phyloP scores from a whole-genome alignment of 2,329 filamentous ascomycete species.

The Saccharata proteae region DNA sequence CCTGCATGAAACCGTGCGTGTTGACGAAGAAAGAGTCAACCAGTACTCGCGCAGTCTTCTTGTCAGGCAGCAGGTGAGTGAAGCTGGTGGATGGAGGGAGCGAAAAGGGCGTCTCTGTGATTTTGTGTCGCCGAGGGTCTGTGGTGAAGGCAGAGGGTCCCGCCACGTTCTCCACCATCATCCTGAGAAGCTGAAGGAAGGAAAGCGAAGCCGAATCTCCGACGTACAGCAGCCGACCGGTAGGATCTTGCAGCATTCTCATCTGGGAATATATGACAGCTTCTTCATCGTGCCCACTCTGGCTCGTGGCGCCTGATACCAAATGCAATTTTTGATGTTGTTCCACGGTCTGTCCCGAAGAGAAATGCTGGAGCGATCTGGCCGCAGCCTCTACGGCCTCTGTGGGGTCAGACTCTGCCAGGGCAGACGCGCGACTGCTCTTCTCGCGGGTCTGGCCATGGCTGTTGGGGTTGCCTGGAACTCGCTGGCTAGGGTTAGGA shows the following conservation, averaged over 20 bases:
- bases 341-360: slow-evolving; percentile 13
- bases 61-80: slow-evolving; percentile 44
- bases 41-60: slow-evolving; percentile 41
- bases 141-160: slow-evolving; percentile 46
- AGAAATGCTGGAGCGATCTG: slow-evolving; percentile 15
- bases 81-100: slow-evolving; percentile 34
- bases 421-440: no score
- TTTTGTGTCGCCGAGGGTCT: slow-evolving; percentile 45
- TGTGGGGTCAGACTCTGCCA: slow-evolving; percentile 12
- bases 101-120: slow-evolving; percentile 42
- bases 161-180: slow-evolving; percentile 44
- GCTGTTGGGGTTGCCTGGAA: no score
- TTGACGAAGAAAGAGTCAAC: slow-evolving; percentile 51
- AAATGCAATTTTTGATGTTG: slow-evolving; percentile 15
- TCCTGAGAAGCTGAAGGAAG: slow-evolving; percentile 48
- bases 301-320: slow-evolving; percentile 19
- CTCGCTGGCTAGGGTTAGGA: no score
- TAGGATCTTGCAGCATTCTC: slow-evolving; percentile 48
- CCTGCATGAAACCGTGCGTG: slow-evolving; percentile 49
- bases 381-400: slow-evolving; percentile 13
- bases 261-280: slow-evolving; percentile 42
- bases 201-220: slow-evolving; percentile 52
- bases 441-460: no score
- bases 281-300: slow-evolving; percentile 42
- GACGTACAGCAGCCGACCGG: slow-evolving; percentile 46